Conservation (phyloP, 306 rosid species). For the Lablab purpureus region DNA sequence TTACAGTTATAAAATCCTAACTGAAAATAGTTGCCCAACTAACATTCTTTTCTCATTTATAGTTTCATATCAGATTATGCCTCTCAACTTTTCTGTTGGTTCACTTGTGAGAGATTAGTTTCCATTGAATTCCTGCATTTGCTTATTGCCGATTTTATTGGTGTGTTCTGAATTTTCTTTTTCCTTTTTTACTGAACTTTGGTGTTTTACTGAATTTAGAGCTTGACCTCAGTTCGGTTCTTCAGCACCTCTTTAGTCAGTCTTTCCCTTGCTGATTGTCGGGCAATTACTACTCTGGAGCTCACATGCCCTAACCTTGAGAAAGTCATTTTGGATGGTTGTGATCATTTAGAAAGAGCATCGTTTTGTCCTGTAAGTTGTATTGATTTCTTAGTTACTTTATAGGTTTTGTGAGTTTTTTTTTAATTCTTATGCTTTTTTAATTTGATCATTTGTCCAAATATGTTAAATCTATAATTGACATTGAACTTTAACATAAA, state of each 20-base stretch:
- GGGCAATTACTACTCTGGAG: constrained; percentile 77
- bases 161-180: constrained; percentile 7
- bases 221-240: constrained; percentile 82
- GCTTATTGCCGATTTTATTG: constrained; percentile 23
- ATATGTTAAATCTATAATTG: constrained; percentile 23
- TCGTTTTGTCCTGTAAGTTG: constrained; percentile 88
- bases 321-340: constrained; percentile 93
- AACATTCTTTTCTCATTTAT: neutral
- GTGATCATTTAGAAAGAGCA: constrained; percentile 93
- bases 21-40: neutral
- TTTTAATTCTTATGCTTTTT: constrained; percentile 14
- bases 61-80: neutral
- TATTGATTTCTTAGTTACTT: constrained; percentile 28
- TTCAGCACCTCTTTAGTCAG: constrained; percentile 74
- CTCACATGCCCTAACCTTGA: constrained; percentile 86
- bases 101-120: constrained; percentile 36
- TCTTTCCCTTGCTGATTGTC: constrained; percentile 97
- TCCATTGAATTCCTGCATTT: constrained; percentile 14
- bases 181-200: constrained; percentile 26
- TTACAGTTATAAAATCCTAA: neutral
- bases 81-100: constrained; percentile 8
- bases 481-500: neutral
- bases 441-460: constrained; percentile 22
- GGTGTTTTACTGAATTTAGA: constrained; percentile 62
- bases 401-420: neutral